These are phyloP conservation scores for Fraxinus latifolia DNA, from an alignment of 305 asterid species.

Conservation along the genomic window DNA sequence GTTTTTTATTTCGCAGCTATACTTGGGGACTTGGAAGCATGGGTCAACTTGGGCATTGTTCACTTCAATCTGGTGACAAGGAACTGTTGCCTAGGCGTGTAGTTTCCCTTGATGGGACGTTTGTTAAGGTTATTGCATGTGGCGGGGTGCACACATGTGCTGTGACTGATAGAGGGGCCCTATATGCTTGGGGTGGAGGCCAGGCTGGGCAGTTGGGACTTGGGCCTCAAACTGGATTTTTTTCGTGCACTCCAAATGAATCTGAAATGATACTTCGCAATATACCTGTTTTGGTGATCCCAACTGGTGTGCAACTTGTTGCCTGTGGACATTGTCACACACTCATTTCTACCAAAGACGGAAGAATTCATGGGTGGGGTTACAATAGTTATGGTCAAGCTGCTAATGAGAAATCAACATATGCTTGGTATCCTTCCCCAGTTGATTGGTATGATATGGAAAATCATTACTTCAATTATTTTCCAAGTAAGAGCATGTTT, in stretches of 20 bases:
- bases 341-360: constrained; percentile 74
- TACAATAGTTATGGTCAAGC: constrained; percentile 98
- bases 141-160: constrained; percentile 97
- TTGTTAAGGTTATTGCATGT: constrained; percentile 64
- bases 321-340: constrained; percentile 97
- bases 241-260: constrained; percentile 52
- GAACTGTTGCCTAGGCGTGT: constrained; percentile 86
- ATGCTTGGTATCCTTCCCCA: constrained; percentile 97
- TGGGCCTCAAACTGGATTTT: constrained; percentile 74
- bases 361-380: constrained; percentile 97
- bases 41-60: constrained; percentile 98
- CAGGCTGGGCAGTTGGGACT: constrained; percentile 93
- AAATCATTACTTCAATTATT: background rate
- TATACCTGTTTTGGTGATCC: constrained; percentile 75
- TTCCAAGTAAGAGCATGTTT: background rate
- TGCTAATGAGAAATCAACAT: constrained; percentile 81
- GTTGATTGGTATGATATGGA: constrained; percentile 76
- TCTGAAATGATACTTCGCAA: constrained; percentile 75
- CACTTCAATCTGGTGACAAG: constrained; percentile 79
- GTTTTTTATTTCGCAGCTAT: constrained; percentile 46
- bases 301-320: constrained; percentile 65
- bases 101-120: constrained; percentile 66
- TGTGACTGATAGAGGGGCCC: constrained; percentile 72
- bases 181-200: constrained; percentile 97
- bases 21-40: constrained; percentile 97